A percentile compares a stretch with the other conserved stretches of the same genome.
Conservation (phyloP, 305 asterid genomes). For the Fraxinus velutina region DNA sequence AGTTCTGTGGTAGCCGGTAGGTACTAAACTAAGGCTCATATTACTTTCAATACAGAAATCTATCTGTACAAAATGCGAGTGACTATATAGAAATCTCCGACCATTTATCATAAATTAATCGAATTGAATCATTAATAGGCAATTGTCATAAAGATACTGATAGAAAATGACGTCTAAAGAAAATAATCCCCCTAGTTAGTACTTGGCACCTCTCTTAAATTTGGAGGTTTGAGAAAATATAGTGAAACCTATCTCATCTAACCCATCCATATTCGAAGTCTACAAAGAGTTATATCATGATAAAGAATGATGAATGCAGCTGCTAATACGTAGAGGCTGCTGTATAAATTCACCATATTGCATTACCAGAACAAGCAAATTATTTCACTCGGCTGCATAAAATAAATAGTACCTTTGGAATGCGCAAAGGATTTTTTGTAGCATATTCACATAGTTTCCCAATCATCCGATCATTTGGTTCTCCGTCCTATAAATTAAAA, state of each 20-base stretch:
- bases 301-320: neutral
- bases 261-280: neutral
- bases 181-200: neutral
- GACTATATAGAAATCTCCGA: neutral
- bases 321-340: neutral
- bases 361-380: constrained; percentile 14
- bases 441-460: constrained; percentile 96
- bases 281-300: neutral
- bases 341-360: neutral
- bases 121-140: neutral
- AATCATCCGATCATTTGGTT: constrained; percentile 87
- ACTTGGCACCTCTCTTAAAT: neutral
- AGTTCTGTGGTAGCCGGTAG: neutral
- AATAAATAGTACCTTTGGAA: constrained; percentile 68
- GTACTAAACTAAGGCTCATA: neutral
- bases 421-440: constrained; percentile 87
- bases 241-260: neutral
- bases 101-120: neutral
- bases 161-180: neutral
- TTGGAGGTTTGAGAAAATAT: neutral
- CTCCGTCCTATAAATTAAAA: constrained; percentile 66
- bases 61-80: neutral
- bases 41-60: neutral
- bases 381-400: neutral
- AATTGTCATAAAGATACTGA: neutral